phyloP scores from a whole-genome alignment of 345 rosid species.

The Euphorbia peplus region DNA sequence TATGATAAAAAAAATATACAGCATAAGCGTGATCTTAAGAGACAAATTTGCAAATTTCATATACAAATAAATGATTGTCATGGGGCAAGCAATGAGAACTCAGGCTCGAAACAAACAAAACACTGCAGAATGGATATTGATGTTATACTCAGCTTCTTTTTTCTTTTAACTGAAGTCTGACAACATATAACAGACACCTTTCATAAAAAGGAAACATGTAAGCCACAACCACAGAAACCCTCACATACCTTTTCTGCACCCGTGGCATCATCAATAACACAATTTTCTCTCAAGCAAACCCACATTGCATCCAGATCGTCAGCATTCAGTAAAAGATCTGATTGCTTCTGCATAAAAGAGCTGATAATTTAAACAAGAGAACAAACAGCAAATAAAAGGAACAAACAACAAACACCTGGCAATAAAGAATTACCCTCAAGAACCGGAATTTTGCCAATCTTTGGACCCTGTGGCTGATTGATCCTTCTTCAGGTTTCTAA shows the following conservation, averaged over 20 bases:
- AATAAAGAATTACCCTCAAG: slow-evolving; percentile 54
- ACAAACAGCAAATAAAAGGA: not conserved
- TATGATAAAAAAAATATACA: not conserved
- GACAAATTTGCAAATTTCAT: not conserved
- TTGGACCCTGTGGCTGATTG: slow-evolving; percentile 91
- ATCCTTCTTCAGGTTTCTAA: slow-evolving; percentile 98
- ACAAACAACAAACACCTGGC: not conserved
- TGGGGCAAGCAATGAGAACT: not conserved
- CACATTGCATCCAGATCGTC: slow-evolving; percentile 99
- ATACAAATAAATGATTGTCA: not conserved
- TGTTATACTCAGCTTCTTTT: too few species aligned
- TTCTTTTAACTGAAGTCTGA: not conserved
- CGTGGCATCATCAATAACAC: slow-evolving; percentile 97
- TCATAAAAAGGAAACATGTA: slow-evolving; percentile 3
- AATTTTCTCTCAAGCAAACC: slow-evolving; percentile 97
- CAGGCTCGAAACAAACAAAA: not conserved
- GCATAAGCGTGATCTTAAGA: not conserved
- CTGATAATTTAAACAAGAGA: slow-evolving; percentile 11
- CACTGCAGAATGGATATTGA: not conserved
- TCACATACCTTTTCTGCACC: slow-evolving; percentile 92
- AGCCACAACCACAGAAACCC: not conserved
- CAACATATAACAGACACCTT: not conserved
- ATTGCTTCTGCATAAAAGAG: slow-evolving; percentile 76
- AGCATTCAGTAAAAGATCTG: slow-evolving; percentile 88
- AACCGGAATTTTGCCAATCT: slow-evolving; percentile 91